Base-by-base conservation (phyloP, 2,329 filamentous ascomycete species). In the Fusarium verticillioides region DNA sequence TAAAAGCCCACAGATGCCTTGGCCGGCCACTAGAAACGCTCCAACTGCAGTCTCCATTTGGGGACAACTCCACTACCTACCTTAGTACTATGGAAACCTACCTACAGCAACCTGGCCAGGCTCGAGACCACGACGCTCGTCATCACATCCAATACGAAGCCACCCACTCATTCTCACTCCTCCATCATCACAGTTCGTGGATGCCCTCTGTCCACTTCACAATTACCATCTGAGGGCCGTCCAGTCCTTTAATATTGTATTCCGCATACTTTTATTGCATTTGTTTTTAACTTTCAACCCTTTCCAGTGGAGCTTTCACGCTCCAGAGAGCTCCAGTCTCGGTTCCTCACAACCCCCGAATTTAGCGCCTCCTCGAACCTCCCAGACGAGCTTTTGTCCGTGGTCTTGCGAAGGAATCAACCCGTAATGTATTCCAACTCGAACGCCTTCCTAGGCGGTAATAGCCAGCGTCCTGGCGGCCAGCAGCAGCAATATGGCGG, bases 391-490 rank as follows among this genome's bases (percentile, higher is more conserved):
- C 69, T 63, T 54, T 66, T 54, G 63, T 62, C 59, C 69, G 64
- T 62, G 54, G 63, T 69, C 66, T 64, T 44, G 56, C 43, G 59
- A 66, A 67, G 52, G 34, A 56, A 66, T 30, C 37, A 72, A 32
- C 61, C 67, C 74, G 71, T 79, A 84, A 98, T 98, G 96, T 98
- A 94, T 85, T 96, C 94, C 75, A 94, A 92, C 82, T 93, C 94
- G 75, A 97, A 93, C 86, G 92, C 93, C 74, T 98, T 92, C 83
- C 85, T 97, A 79, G 94, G 94, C 83, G 89, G 88, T 82, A 94
- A 92, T 81, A 92, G 88, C 86, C 90, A 92, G 81, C 93, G 91
- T 69, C 93, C 93, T 56, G 90, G 90, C 60, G 89, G 60, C 23
- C 75, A 89, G 74, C 87, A 89, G 73, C 87, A 82, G 58, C 90